These are phyloP conservation scores for Margaritispora aquatica DNA, from an alignment of 495 filamentous ascomycete genomes.

Conservation along the genomic window DNA sequence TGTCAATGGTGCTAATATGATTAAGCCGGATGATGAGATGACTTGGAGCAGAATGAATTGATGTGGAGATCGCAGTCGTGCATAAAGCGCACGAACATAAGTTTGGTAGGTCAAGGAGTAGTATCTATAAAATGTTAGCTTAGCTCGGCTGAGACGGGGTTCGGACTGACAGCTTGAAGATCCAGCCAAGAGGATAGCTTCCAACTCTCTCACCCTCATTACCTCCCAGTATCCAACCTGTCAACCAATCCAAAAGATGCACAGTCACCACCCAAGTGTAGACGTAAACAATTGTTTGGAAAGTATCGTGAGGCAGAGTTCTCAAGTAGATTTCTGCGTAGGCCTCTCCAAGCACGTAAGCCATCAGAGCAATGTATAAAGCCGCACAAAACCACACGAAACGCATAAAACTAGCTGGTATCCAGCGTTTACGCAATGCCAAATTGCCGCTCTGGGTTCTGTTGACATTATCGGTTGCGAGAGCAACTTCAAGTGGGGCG, in stretches of 20 bases:
- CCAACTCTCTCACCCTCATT: constrained; percentile 53
- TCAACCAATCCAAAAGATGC: constrained; percentile 50
- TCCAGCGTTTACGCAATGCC: constrained; percentile 34
- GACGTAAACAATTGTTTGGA: constrained; percentile 58
- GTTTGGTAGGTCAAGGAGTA: constrained; percentile 63
- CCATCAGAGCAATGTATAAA: constrained; percentile 50
- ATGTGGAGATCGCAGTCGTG: constrained; percentile 49
- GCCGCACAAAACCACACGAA: constrained; percentile 63
- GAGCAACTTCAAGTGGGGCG: constrained; percentile 18
- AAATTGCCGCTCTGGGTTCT: constrained; percentile 5
- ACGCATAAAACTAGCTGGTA: constrained; percentile 54
- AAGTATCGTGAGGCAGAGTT: constrained; percentile 55
- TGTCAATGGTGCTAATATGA: constrained; percentile 51
- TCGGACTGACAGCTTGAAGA: constrained; percentile 54
- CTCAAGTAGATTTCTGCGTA: constrained; percentile 60
- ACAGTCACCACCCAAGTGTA: constrained; percentile 61
- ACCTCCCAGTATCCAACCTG: constrained; percentile 56
- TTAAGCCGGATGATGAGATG: constrained; percentile 48
- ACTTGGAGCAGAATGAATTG: constrained; percentile 56
- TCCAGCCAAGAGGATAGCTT: constrained; percentile 56
- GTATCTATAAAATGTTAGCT: constrained; percentile 37
- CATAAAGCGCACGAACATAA: constrained; percentile 63
- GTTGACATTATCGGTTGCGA: constrained; percentile 13
- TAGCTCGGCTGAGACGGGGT: neutral
- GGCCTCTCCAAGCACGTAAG: constrained; percentile 57